Conservation (phyloP, 805 yeast species). For the Cephaloascus albidus region DNA sequence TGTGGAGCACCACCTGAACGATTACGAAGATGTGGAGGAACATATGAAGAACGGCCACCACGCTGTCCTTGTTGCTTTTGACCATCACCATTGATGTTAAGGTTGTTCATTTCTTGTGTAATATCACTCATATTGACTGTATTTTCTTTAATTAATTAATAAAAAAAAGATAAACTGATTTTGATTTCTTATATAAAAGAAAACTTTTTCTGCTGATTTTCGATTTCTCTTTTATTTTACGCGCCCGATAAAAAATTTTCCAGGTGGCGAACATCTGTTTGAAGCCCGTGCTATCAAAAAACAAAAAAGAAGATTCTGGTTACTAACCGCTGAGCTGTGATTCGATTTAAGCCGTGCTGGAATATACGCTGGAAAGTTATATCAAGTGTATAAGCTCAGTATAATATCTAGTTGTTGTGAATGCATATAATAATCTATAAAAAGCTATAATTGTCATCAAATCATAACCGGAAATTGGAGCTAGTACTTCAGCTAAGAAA, state of each 20-base stretch:
- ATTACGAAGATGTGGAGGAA: slow-evolving; percentile 45
- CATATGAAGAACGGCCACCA: slow-evolving; percentile 28
- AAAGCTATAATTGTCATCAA: too few species aligned
- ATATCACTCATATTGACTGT: slow-evolving; percentile 45
- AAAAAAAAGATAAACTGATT: neutral
- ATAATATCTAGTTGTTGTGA: too few species aligned
- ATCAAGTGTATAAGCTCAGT: too few species aligned
- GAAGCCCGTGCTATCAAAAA: too few species aligned
- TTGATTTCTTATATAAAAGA: neutral
- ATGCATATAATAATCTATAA: too few species aligned
- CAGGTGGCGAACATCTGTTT: neutral
- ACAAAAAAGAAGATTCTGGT: too few species aligned
- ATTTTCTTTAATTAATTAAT: neutral
- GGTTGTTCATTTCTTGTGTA: slow-evolving; percentile 46
- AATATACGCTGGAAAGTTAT: too few species aligned
- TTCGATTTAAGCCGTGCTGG: too few species aligned
- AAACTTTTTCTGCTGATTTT: neutral
- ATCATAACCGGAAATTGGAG: too few species aligned
- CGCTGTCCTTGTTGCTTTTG: slow-evolving; percentile 8
- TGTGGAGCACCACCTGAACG: slow-evolving; percentile 11
- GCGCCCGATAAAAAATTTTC: neutral
- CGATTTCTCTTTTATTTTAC: neutral
- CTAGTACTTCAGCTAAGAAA: too few species aligned
- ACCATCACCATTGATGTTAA: slow-evolving; percentile 34
- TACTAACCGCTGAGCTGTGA: too few species aligned